phyloP scores from a whole-genome alignment of 2,329 filamentous ascomycete genomes.

The Ambrosiella beaveri region DNA sequence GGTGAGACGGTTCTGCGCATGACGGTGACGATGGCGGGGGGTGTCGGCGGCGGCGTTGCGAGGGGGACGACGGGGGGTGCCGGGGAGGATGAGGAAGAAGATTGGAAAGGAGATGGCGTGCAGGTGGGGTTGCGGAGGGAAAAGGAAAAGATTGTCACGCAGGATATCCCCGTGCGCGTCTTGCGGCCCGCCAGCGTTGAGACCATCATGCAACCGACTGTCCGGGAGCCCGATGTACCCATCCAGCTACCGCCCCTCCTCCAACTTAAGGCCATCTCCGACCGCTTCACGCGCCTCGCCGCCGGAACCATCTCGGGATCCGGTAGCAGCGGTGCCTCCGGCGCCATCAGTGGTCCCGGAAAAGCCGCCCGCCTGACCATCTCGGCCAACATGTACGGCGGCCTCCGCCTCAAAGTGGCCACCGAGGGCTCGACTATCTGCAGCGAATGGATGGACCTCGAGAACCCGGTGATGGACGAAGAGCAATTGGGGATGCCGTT shows the following conservation, averaged over 20 bases:
- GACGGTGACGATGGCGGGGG: constrained; percentile 64
- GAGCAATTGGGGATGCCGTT: constrained; percentile 53
- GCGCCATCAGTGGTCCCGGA: constrained; percentile 21
- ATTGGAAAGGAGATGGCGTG: constrained; percentile 33
- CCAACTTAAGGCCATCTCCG: constrained; percentile 84
- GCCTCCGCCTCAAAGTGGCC: constrained; percentile 58
- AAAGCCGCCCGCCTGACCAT: constrained; percentile 46
- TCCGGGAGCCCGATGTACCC: constrained; percentile 82
- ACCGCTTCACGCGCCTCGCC: constrained; percentile 83
- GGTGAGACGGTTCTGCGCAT: constrained; percentile 72
- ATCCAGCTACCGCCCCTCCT: constrained; percentile 75
- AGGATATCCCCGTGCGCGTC: constrained; percentile 90
- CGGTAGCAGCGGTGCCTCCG: no score
- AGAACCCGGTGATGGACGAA: constrained; percentile 76
- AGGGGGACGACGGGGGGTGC: constrained; percentile 12
- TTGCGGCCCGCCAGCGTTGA: constrained; percentile 71
- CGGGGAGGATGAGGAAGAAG: constrained; percentile 19
- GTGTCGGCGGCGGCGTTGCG: constrained; percentile 22
- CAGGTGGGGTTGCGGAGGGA: constrained; percentile 32
- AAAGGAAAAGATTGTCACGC: constrained; percentile 66
- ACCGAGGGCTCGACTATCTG: constrained; percentile 75
- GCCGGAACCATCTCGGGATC: no score
- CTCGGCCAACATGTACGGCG: constrained; percentile 87
- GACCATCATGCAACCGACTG: constrained; percentile 80
- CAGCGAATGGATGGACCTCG: constrained; percentile 69